These are phyloP conservation scores for Metschnikowia chrysomelidarum DNA, from an alignment of 805 yeast species.

Conservation along the genomic window DNA sequence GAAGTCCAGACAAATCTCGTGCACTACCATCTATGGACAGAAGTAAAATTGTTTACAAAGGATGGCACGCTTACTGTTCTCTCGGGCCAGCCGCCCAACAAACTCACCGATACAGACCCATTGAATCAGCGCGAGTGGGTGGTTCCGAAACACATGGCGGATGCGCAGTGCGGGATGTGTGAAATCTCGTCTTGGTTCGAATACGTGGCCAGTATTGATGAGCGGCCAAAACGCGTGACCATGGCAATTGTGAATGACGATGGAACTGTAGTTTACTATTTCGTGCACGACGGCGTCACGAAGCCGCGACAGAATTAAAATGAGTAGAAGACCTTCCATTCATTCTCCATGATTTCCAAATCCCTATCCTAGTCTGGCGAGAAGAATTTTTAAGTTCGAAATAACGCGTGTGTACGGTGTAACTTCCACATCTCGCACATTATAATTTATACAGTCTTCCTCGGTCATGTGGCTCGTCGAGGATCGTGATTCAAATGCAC, in stretches of 20 bases:
- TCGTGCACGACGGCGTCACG: conserved; percentile 61
- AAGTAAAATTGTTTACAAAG: conserved; percentile 24
- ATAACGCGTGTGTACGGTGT: too few species aligned
- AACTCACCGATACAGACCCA: conserved; percentile 23
- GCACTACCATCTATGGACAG: conserved; percentile 45
- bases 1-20: conserved; percentile 43
- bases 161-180: conserved; percentile 31
- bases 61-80: conserved; percentile 14
- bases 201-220: conserved; percentile 18
- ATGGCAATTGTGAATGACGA: conserved; percentile 61
- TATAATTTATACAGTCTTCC: too few species aligned
- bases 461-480: too few species aligned
- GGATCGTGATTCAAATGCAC: neutral
- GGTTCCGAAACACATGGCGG: conserved; percentile 31
- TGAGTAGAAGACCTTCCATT: neutral
- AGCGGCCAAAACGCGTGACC: conserved; percentile 46
- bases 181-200: conserved; percentile 42
- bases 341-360: neutral
- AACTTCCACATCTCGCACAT: too few species aligned
- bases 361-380: neutral
- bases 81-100: conserved; percentile 33
- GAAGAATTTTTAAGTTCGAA: too few species aligned
- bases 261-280: conserved; percentile 70
- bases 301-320: conserved; percentile 59
- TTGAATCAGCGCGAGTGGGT: conserved; percentile 37